These are phyloP conservation scores for Kwoniella mangroviensis DNA, from an alignment of 768 basidiomycete genomes.

Conservation along the genomic window DNA sequence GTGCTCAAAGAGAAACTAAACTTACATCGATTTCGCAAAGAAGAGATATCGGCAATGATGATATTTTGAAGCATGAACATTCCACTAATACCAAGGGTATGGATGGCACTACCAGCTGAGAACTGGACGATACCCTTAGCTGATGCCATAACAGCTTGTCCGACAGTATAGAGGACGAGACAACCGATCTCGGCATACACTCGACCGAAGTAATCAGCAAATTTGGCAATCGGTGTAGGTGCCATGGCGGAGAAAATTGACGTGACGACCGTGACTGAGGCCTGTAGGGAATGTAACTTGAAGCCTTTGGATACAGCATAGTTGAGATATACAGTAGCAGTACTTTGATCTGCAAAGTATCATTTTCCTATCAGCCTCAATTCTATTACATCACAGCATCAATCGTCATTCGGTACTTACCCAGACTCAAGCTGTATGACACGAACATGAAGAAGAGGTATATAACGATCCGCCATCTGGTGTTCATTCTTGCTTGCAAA, in stretches of 20 bases:
- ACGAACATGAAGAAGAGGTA: slow-evolving; percentile 49
- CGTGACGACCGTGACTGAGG: slow-evolving; percentile 51
- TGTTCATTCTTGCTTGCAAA: slow-evolving; percentile 34
- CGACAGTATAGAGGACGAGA: slow-evolving; percentile 50
- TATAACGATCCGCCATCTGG: slow-evolving; percentile 41
- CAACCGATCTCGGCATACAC: slow-evolving; percentile 52
- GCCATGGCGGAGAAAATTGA: slow-evolving; percentile 54
- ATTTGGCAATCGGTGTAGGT: slow-evolving; percentile 56
- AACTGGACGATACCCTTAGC: slow-evolving; percentile 37
- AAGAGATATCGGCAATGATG: slow-evolving; percentile 44
- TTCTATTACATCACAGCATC: not conserved
- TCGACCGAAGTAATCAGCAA: slow-evolving; percentile 51
- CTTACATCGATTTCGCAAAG: slow-evolving; percentile 39
- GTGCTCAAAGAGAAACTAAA: not conserved
- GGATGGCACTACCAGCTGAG: slow-evolving; percentile 48
- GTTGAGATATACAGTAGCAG: slow-evolving; percentile 38
- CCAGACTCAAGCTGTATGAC: slow-evolving; percentile 50
- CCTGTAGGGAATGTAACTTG: slow-evolving; percentile 47
- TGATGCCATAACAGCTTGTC: slow-evolving; percentile 51
- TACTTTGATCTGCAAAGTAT: slow-evolving; percentile 42
- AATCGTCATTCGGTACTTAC: slow-evolving; percentile 29
- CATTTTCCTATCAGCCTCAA: not conserved
- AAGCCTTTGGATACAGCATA: slow-evolving; percentile 49
- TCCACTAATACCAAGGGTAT: slow-evolving; percentile 52
- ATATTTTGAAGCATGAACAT: slow-evolving; percentile 52